Conservation (phyloP, 2,329 filamentous ascomycete species). For the Diaporthe caulivora region DNA sequence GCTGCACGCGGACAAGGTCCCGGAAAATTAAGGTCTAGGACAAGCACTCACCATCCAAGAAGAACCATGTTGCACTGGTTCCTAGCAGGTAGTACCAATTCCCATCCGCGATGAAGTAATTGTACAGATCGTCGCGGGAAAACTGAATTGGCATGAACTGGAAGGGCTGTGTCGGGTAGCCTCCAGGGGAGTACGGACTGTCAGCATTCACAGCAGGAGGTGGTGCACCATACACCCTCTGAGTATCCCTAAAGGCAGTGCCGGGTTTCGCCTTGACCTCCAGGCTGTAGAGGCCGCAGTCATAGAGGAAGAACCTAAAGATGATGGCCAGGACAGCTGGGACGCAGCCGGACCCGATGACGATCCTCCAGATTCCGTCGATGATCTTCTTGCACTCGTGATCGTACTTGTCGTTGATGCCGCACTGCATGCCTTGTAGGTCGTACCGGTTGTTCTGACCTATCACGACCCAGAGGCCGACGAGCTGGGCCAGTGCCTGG, state of each 20-base stretch:
- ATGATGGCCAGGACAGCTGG: slow-evolving; percentile 74
- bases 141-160: slow-evolving; percentile 61
- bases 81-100: slow-evolving; percentile 60
- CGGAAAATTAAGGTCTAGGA: too few relatives aligned
- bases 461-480: slow-evolving; percentile 66
- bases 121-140: slow-evolving; percentile 60
- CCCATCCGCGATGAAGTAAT: slow-evolving; percentile 62
- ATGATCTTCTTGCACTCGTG: slow-evolving; percentile 61
- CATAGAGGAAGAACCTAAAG: slow-evolving; percentile 76
- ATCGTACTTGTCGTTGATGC: slow-evolving; percentile 58
- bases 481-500: slow-evolving; percentile 73
- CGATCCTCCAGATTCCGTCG: slow-evolving; percentile 75
- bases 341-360: slow-evolving; percentile 74
- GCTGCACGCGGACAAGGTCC: neutral
- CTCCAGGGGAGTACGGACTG: slow-evolving; percentile 47
- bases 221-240: slow-evolving; percentile 66
- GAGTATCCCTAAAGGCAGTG: slow-evolving; percentile 70
- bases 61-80: slow-evolving; percentile 61
- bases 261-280: slow-evolving; percentile 74
- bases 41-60: slow-evolving; percentile 55
- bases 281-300: slow-evolving; percentile 74
- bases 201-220: slow-evolving; percentile 49
- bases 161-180: slow-evolving; percentile 31
- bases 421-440: slow-evolving; percentile 60
- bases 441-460: slow-evolving; percentile 57